phyloP scores from a whole-genome alignment of 345 rosid genomes.

The Luvunga scandens region DNA sequence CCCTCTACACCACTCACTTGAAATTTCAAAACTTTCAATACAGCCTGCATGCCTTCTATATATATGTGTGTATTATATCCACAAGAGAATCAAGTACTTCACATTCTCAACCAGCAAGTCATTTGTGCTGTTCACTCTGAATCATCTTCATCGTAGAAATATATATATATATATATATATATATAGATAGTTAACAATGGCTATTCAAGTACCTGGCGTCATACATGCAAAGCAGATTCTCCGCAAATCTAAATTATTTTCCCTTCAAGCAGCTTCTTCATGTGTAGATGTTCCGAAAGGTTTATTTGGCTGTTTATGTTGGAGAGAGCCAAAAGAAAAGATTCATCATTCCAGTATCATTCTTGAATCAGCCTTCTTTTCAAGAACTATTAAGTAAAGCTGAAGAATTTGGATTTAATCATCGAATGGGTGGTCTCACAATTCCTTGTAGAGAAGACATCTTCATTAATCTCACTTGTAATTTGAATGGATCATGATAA shows the following conservation, averaged over 20 bases:
- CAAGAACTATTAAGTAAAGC: constrained; percentile 24
- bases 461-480: constrained; percentile 29
- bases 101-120: neutral
- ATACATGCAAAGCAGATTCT: constrained; percentile 22
- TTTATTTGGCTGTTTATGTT: constrained; percentile 19
- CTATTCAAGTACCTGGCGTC: no score
- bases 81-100: no score
- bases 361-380: constrained; percentile 27
- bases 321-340: constrained; percentile 27
- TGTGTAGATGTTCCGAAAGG: constrained; percentile 25
- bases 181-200: no score
- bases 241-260: neutral
- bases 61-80: neutral
- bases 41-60: neutral
- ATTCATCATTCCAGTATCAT: constrained; percentile 27
- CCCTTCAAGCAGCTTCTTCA: constrained; percentile 7
- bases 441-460: constrained; percentile 44
- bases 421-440: constrained; percentile 44
- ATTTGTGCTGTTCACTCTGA: neutral
- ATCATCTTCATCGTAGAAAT: no score
- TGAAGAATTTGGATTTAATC: constrained; percentile 42
- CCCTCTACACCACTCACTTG: constrained; percentile 9
- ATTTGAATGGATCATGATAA: neutral
- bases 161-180: no score
- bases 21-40: neutral